These are phyloP conservation scores for Cucumis hystrix DNA, from an alignment of 306 rosid species.

Conservation along the genomic window DNA sequence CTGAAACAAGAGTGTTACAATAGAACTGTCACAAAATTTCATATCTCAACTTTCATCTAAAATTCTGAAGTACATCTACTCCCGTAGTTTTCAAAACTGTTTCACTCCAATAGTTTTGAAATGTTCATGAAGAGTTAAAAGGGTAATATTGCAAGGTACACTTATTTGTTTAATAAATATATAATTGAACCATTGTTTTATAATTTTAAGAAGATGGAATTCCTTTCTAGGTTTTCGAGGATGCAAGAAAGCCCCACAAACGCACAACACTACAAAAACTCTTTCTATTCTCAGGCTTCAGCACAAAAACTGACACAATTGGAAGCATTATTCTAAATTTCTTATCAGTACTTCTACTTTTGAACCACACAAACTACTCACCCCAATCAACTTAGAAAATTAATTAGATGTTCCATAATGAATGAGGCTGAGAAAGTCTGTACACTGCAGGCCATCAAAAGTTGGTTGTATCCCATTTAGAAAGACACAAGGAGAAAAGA, in stretches of 20 bases:
- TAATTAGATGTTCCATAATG: neutral
- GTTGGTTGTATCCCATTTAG: neutral
- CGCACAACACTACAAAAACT: neutral
- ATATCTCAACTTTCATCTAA: neutral
- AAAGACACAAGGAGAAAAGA: neutral
- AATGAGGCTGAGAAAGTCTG: neutral
- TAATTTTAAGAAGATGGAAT: neutral
- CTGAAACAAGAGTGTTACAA: too few relatives aligned
- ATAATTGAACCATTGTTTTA: neutral
- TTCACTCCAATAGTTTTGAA: neutral
- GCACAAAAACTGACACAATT: neutral
- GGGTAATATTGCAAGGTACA: too few relatives aligned
- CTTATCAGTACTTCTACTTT: slow-evolving; percentile 7
- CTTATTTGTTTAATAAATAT: too few relatives aligned
- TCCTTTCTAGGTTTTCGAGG: slow-evolving; percentile 8
- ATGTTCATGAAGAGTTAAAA: neutral
- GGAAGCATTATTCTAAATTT: neutral
- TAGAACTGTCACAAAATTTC: neutral
- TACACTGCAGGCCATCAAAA: neutral
- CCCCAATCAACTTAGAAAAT: neutral
- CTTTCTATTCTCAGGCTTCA: neutral
- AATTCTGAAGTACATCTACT: neutral
- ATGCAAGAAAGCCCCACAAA: slow-evolving; percentile 5
- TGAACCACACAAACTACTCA: slow-evolving; percentile 6
- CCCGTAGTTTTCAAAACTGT: neutral